Evolutionary conservation across 768 basidiomycete species (phyloP), one percentile per base, ranked within the genome.

Genomic region (Clavaria fumosa): DNA sequence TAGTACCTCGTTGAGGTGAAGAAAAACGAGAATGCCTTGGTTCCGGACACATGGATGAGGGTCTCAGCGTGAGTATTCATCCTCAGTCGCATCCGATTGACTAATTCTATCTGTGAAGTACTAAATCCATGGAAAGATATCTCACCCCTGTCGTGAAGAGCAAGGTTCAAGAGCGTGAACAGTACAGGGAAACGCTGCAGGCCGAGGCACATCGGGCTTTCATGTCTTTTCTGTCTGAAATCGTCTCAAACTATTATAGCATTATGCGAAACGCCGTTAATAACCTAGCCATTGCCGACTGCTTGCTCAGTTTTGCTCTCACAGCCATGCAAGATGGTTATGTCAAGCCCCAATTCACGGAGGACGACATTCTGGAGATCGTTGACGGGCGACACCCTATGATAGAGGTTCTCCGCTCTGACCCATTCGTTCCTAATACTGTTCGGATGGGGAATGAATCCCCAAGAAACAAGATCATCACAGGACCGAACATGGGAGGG

Each of bases 361-460:
- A 76, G 5, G 71, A 75, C 20, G 69, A 76, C 34, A 54, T 54
- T 18, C 60, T 96, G 9, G 76, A 84, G 42, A 81, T 96, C 21
- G 56, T 67, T 7, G 72, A 78, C n/a, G 91, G 86, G 0, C 69
- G 89, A 7, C 93, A 99, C 61, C 93, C 93, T 0, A 88, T 97
- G 73, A 73, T 91, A 11, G 91, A 95, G 53, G 67, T 67, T 6
- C 57, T 90, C 15, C 63, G 74, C 26, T 59, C 75, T 1, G 75
- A 83, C 43, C 85, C 89, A 2, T 93, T 86, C 56, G 78, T 96
- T 1, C 78, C 88, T 2, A 96, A 95, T 53, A 69, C 74, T 9
- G 55, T 93, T 12, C 48, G 56, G 1, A 72, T 95, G 51, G 78
- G 78, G 5, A 67, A 60, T 12, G 62, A 51, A 10, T 51, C 57